Base-by-base conservation (phyloP, 768 basidiomycete species). In the Hypholoma sublateritium region DNA sequence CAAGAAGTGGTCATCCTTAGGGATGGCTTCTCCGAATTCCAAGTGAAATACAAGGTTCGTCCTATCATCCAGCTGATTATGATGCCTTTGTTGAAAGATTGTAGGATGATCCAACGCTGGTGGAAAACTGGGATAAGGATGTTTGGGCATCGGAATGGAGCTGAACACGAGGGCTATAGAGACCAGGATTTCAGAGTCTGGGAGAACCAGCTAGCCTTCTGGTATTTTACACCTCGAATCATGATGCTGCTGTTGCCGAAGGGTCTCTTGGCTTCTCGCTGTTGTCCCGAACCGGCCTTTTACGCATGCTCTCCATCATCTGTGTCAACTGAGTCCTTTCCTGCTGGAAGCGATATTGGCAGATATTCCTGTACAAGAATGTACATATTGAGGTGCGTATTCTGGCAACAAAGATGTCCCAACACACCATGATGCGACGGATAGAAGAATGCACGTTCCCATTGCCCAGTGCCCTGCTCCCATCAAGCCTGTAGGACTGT, bases 381-480 rank as follows among this genome's bases (percentile, higher is more conserved):
- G 28, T 28, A 11, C 39, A 54, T 28, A 19, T 46, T 47, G 12
- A 14, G 13, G 35, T 8, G 35, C 24, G 45, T n/a, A 19, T 35
- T 32, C 55, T 28, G 28, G 28, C 13, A 48, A 28, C 35, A 11
- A 37, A 41, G 13, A 47, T 24, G 28, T 32, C 28, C 5, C 25
- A 12, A 77, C 84, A 58, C 60, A 91, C 90, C 87, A 92, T 21
- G 87, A 84, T 45, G 84, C 84, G 2, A 85, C 53, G 3, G 90
- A 87, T 39, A 92, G 77, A 19, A 86, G 59, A 60, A 83, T 72
- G 64, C 90, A 93, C 1, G 90, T 86, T 5, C 83, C 88, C 17
- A 91, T 78, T 13, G 87, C 89, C 91, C 91, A 93, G 67, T 91
- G 84, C 2, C 82, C 86, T 36, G 89, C 90, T 37, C 83, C 77